Evolutionary conservation across 768 basidiomycete species (phyloP), one percentile per base, ranked within the genome.

Genomic region (Termitomyces sp.): DNA sequence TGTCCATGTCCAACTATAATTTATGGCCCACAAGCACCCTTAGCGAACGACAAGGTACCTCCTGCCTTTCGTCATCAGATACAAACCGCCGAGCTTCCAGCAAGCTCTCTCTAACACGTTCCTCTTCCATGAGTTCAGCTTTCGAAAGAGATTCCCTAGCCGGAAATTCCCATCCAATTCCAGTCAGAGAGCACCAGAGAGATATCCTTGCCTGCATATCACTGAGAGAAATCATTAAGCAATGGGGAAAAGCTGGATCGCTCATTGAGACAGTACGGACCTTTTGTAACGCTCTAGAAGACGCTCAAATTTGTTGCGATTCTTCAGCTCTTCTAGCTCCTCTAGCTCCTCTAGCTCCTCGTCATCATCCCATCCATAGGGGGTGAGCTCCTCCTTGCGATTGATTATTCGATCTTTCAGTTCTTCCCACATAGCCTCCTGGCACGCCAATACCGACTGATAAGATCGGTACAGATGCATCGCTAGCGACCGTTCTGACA

Each of bases 391-490:
- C 6, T 77, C 74, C 47, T 75, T 78, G 54, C 78, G 73, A 63
- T 86, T 86, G 52, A 82, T 74, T 68, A 86, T 76, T 59, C 81
- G 78, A 60, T 85, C 81, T 61, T 80, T 79, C 50, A 89, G 74
- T 55, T 87, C 86, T 60, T 88, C 87, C 86, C 87, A 89, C 85
- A 89, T 87, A 30, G 85, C 81, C 65, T 88, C 87, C 67, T 85
- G 81, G 62, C 84, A 86, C 13, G 84, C 85, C 13, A 87, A 67
- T 8, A 89, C 82, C 20, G 71, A 69, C 62, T 83, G 80, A 59
- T 81, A 87, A n/a, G 82, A 80, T 60, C 78, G 75, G 63, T 86
- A 83, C 4, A 89, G 76, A 57, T 89, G 87, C 84, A 88, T 86
- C 0, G 86, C 85, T 30, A 87, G 75, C 2, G 84, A 84, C 45